Percentiles rank a stretch among this genome's conserved stretches.
phyloP scores from a whole-genome alignment of 75 land plant genomes.

The Selaginella moellendorffii region DNA sequence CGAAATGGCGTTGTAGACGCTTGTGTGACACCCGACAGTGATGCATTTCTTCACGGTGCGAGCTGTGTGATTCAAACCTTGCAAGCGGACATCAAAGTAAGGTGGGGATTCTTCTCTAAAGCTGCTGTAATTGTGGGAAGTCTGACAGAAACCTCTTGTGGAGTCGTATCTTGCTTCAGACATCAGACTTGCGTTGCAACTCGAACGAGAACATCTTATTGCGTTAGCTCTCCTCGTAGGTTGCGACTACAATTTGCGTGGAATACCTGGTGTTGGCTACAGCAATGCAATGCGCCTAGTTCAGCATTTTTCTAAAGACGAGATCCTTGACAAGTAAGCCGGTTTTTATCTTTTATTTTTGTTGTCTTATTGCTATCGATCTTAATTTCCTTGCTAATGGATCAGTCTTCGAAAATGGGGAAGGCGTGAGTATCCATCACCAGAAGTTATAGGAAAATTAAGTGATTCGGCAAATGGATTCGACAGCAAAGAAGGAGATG shows the following conservation, averaged over 20 bases:
- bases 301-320: constrained; percentile 30
- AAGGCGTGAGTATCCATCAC: constrained; percentile 10
- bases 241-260: constrained; percentile 49
- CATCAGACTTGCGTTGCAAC: constrained; percentile 49
- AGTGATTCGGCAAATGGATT: neutral
- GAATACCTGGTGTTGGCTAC: constrained; percentile 60
- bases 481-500: neutral
- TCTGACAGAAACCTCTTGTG: constrained; percentile 46
- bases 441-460: neutral
- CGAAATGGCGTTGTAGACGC: constrained; percentile 69
- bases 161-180: constrained; percentile 57
- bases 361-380: neutral
- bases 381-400: neutral
- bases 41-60: constrained; percentile 74
- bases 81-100: constrained; percentile 39
- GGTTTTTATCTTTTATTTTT: neutral
- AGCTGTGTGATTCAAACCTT: constrained; percentile 54
- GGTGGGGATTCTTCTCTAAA: too few species aligned
- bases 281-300: constrained; percentile 62
- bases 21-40: constrained; percentile 84
- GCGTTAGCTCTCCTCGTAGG: constrained; percentile 66
- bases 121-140: neutral
- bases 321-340: constrained; percentile 44
- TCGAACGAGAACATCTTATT: constrained; percentile 55
- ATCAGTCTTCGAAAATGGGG: constrained; percentile 21